Percentiles rank a stretch among this genome's conserved stretches.
Conservation (phyloP, 495 filamentous ascomycete species). For the Sabuloglossum arenarium region DNA sequence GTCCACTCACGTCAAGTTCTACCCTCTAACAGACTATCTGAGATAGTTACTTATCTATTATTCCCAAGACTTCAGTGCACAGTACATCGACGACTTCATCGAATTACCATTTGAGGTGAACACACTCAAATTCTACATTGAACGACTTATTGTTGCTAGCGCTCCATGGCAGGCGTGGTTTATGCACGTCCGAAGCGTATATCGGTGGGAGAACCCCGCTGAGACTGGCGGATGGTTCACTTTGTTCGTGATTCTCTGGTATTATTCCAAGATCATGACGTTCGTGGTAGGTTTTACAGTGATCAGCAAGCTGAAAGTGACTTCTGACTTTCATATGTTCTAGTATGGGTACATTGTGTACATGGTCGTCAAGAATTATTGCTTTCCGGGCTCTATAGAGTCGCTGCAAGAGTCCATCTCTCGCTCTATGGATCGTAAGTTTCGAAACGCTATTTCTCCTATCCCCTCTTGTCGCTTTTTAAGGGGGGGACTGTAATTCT, state of each 20-base stretch:
- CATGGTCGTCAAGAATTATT: slow-evolving; percentile 10
- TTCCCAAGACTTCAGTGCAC: slow-evolving; percentile 8
- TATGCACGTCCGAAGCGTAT: slow-evolving; percentile 10
- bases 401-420: slow-evolving; percentile 10
- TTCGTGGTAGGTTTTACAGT: slow-evolving; percentile 8
- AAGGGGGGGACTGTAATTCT: background rate
- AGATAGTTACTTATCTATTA: slow-evolving; percentile 10
- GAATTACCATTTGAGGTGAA: slow-evolving; percentile 11
- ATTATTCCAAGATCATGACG: slow-evolving; percentile 10
- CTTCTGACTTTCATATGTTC: background rate
- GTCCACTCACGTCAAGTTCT: background rate
- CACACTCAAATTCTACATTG: slow-evolving; percentile 5
- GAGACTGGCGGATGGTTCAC: slow-evolving; percentile 10
- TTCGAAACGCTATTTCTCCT: background rate
- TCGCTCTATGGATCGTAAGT: slow-evolving; percentile 7
- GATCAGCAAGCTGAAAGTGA: background rate
- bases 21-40: background rate
- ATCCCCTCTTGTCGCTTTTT: background rate
- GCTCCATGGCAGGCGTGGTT: slow-evolving; percentile 13
- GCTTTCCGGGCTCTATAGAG: slow-evolving; percentile 2
- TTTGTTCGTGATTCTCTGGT: slow-evolving; percentile 9
- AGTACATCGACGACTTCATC: slow-evolving; percentile 12
- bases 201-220: slow-evolving; percentile 14
- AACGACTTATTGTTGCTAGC: slow-evolving; percentile 13
- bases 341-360: slow-evolving; percentile 12